Evolutionary conservation across 2,329 filamentous ascomycete species (phyloP), one percentile per base, ranked within the genome.

Genomic region (Boeremia lycopersici): DNA sequence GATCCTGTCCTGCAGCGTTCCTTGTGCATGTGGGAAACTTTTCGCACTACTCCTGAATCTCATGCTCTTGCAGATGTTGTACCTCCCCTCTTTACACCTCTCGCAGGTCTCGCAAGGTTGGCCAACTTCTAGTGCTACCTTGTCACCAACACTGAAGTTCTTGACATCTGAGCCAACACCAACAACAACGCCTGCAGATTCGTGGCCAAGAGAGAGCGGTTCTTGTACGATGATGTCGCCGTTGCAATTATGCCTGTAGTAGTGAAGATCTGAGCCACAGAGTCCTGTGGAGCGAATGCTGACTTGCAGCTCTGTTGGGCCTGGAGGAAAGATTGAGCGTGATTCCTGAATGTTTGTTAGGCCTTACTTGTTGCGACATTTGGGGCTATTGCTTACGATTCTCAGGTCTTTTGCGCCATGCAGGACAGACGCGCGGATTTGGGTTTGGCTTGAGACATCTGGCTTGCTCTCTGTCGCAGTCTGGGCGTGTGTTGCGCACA

Each of bases 81-180:
- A 87, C 45, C 84, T 74, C 46, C 82, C 83, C 51, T 81, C 77
- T 38, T 76, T 74, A 67, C 85, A 87, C 46, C 82, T 74, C 19
- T 78, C 72, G 67, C 85, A 87, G 35, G 73, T 68, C 34, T 89
- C 86, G 79, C 93, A 98, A 0, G 92, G 91, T 47, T 90, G 84
- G 45, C 93, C 93, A 12, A 96, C 93, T 81, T 98, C 93, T 36
- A 98, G 81, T n/a, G 93, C 92, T 17, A 97, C 89, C 65, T 90
- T 87, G 77, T 97, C 93, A 53, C 93, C 93, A 10, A 82, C 71
- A 63, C 84, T 78, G 59, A 96, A 84, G 29, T 76, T 77, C 38
- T 78, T 85, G 6, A 91, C 88, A 11, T 78, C 79, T 1, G 82
- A 72, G 17, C 91, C 92, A 35, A 90, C 80, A 40, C 84, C 83